These are phyloP conservation scores for Helenozyma rhizophorensis DNA, from an alignment of 805 yeast species.

Conservation along the genomic window DNA sequence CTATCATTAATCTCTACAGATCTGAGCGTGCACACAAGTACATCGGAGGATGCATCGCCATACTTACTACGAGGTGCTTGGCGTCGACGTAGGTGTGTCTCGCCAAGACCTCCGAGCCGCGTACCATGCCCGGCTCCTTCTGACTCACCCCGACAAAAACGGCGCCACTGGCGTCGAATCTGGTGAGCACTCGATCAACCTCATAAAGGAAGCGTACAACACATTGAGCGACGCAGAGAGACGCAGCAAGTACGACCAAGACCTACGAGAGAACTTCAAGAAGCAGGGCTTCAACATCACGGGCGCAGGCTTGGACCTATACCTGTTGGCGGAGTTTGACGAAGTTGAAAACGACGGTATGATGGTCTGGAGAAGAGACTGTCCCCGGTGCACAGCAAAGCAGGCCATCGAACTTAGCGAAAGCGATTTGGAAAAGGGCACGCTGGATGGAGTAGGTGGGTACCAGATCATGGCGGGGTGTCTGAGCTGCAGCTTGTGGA, in stretches of 20 bases:
- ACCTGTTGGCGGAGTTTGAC: constrained; percentile 59
- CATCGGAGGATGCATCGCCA: too few species aligned
- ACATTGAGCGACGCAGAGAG: constrained; percentile 39
- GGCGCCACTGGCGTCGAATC: neutral
- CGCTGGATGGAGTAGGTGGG: constrained; percentile 46
- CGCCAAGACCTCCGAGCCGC: constrained; percentile 51
- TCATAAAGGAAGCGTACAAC: constrained; percentile 63
- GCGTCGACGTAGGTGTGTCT: constrained; percentile 37
- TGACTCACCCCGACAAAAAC: constrained; percentile 76
- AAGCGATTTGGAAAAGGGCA: constrained; percentile 51
- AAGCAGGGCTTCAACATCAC: constrained; percentile 35
- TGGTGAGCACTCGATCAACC: constrained; percentile 2
- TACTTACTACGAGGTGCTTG: constrained; percentile 55
- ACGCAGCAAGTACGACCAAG: constrained; percentile 51
- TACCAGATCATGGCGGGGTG: constrained; percentile 77
- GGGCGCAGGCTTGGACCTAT: constrained; percentile 69
- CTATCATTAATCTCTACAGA: too few species aligned
- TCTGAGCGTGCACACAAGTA: too few species aligned
- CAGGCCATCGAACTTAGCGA: constrained; percentile 61
- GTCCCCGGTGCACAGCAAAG: constrained; percentile 61
- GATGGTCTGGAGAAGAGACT: constrained; percentile 42
- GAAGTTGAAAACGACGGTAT: constrained; percentile 28
- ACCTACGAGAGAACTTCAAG: constrained; percentile 30
- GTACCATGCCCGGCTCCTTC: constrained; percentile 56
- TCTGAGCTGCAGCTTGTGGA: constrained; percentile 79